These are phyloP conservation scores for Tricholoma hemisulphureum DNA, from an alignment of 768 basidiomycete species.

Conservation along the genomic window DNA sequence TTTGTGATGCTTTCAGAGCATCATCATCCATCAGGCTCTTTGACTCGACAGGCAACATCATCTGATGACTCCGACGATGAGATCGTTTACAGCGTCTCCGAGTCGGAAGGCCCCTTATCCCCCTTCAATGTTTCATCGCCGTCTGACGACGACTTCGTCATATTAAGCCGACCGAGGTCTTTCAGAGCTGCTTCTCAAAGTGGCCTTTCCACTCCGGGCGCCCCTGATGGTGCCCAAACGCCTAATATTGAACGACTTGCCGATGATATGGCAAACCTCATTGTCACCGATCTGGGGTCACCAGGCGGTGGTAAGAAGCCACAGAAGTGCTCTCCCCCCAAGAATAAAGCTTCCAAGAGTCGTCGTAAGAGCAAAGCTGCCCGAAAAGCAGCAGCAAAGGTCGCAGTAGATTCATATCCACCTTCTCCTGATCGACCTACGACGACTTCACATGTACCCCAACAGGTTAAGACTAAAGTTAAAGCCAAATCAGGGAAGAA, in stretches of 20 bases:
- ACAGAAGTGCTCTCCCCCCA: background rate
- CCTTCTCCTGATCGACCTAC: constrained; percentile 7
- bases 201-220: constrained; percentile 9
- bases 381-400: constrained; percentile 6
- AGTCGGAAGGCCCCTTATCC: constrained; percentile 32
- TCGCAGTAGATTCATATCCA: constrained; percentile 2
- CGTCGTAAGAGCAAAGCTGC: constrained; percentile 9
- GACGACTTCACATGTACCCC: constrained; percentile 9
- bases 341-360: constrained; percentile 1
- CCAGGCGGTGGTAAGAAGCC: background rate
- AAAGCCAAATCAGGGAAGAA: constrained; percentile 11
- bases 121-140: constrained; percentile 24
- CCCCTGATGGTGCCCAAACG: constrained; percentile 4
- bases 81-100: constrained; percentile 51
- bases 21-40: background rate
- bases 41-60: constrained; percentile 11
- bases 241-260: constrained; percentile 11
- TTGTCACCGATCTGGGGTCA: background rate
- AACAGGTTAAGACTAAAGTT: constrained; percentile 10
- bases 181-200: constrained; percentile 2
- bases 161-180: constrained; percentile 31
- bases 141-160: constrained; percentile 53
- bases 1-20: constrained; percentile 19
- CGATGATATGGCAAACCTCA: constrained; percentile 9
- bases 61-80: constrained; percentile 52